Evolutionary conservation across 1,139 yeast species (phyloP).

Genomic region (Yamadazyma taylorii): DNA sequence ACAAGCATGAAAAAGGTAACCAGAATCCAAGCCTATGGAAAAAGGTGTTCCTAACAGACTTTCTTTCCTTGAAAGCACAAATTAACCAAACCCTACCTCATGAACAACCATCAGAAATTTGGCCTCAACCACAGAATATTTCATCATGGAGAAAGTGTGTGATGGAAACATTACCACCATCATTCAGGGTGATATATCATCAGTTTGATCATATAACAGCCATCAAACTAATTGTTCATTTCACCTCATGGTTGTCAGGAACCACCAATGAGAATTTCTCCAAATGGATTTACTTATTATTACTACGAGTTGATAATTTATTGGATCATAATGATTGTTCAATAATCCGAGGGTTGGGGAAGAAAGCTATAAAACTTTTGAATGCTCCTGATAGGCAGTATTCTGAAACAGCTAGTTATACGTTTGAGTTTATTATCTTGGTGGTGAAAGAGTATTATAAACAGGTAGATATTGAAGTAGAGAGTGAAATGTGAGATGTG

Average conservation of each 20-base stretch:
- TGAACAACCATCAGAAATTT: conserved; percentile 6
- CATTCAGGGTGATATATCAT: conserved; percentile 21
- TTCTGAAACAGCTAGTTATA: conserved; percentile 20
- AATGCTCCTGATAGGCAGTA: conserved; percentile 10
- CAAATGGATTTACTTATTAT: conserved; percentile 38
- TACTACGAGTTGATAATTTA: conserved; percentile 35
- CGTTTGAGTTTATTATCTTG: conserved; percentile 33
- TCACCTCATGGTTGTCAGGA: conserved; percentile 41
- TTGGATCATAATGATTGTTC: conserved; percentile 37
- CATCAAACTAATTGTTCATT: conserved; percentile 35
- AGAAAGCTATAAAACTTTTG: conserved; percentile 36
- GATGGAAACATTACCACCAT: conserved; percentile 30
- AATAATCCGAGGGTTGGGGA: conserved; percentile 38
- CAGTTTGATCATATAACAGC: conserved; percentile 32
- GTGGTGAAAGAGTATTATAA: conserved; percentile 38
- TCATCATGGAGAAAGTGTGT: conserved; percentile 33
- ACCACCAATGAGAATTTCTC: conserved; percentile 30
- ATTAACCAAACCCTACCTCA: conserved; percentile 17
- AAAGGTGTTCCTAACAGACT: conserved; percentile 8
- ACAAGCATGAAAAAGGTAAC: no score
- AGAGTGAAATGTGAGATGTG: no score
- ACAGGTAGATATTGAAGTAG: conserved; percentile 38
- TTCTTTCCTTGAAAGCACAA: conserved; percentile 13
- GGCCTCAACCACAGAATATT: conserved; percentile 27
- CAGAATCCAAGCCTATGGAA: conserved; percentile 5